Evolutionary conservation across 176 grass and related monocot genomes (phyloP), one percentile per base, ranked within the genome.

Genomic region (Rhynchospora breviuscula): DNA sequence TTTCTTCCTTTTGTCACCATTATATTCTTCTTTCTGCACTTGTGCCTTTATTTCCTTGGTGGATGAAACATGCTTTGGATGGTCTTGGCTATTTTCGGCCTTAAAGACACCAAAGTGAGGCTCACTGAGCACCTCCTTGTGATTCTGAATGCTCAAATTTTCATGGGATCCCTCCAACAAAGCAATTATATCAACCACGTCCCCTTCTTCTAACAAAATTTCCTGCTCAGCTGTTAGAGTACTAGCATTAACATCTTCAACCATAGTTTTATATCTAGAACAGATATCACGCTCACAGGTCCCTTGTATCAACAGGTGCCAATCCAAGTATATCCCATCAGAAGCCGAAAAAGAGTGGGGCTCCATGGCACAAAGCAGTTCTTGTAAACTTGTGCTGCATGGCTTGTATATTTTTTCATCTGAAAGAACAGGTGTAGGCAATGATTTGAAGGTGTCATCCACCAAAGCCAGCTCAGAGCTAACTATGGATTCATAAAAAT

Each of bases 241-340:
- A 54, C 62, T 91, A 83, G 40, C 44, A 80, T 87, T 86, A 26
- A 91, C 86, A 80, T 93, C 89, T 78, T 93, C 85, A 43, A 95
- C 72, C 84, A 89, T 88, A 80, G 74, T 83, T 51, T 68, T 86
- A 85, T 82, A 90, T 59, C 70, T 82, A 88, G 82, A 90, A 76
- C 91, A 98, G 87, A 90, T 87, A 57, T 90, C 90, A 86, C 54
- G 62, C 67, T 89, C 91, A 87, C 92, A 98, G 54, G 82, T 61
- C 49, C 84, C 91, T 86, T 93, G 87, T 81, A 88, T 83, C 79
- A 90, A 76, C 82, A 90, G 86, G 90, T 98, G 96, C 93, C 96
- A 95, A 86, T 98, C 96, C 81, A 98, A 90, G 87, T 91, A 98
- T 84, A 98, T 98, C 77, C 46, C 86, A 84, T 98, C 96, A 59